A percentile compares a stretch with the other conserved stretches of the same genome.
These are phyloP conservation scores for Cutaneotrichosporon dermatis DNA, from an alignment of 1,284 basidiomycete species.

Conservation along the genomic window DNA sequence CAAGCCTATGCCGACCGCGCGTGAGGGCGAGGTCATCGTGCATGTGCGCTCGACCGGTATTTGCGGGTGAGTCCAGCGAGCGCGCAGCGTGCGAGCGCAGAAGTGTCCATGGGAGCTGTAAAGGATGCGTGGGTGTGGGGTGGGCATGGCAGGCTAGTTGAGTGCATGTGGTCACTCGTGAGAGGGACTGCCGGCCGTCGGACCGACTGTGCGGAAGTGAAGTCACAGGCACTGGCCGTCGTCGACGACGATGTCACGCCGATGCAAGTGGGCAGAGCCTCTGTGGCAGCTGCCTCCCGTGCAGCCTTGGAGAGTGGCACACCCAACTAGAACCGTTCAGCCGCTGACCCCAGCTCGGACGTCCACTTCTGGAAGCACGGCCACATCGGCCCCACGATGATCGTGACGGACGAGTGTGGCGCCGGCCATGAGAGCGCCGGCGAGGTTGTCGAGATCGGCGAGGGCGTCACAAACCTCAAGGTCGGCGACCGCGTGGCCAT, in stretches of 20 bases:
- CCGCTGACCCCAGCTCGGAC: constrained; percentile 41
- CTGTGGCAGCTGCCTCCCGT: too few relatives aligned
- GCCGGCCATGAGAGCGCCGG: constrained; percentile 52
- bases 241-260: too few relatives aligned
- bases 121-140: too few relatives aligned
- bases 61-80: constrained; percentile 44
- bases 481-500: constrained; percentile 53
- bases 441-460: constrained; percentile 50
- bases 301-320: too few relatives aligned
- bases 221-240: too few relatives aligned
- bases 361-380: constrained; percentile 57
- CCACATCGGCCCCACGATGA: constrained; percentile 46
- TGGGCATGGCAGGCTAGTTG: too few relatives aligned
- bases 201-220: too few relatives aligned
- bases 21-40: constrained; percentile 48
- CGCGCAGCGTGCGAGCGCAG: too few relatives aligned
- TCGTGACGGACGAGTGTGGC: constrained; percentile 49
- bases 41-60: constrained; percentile 52
- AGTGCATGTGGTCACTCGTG: too few relatives aligned
- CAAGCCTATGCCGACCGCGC: constrained; percentile 45
- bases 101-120: too few relatives aligned
- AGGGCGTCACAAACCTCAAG: constrained; percentile 46
- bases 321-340: neutral
- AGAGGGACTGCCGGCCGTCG: too few relatives aligned
- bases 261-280: too few relatives aligned